Base-by-base conservation (phyloP, 2,329 filamentous ascomycete species). In the Pestalotiopsis sp. region DNA sequence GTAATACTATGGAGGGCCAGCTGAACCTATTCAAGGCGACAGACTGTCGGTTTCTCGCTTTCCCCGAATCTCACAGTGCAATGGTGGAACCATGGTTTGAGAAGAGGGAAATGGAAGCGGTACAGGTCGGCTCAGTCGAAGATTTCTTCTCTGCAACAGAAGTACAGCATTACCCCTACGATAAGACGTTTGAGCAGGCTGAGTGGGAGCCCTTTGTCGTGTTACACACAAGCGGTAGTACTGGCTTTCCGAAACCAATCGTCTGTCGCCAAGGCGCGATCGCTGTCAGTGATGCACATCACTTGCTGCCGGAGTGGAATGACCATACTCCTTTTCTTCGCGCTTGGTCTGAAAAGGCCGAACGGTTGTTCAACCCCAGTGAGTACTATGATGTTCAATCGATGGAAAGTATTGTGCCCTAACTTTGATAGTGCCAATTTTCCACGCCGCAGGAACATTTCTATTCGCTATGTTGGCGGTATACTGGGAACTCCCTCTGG, bases 211-310 rank as follows among this genome's bases (percentile, higher is more conserved):
- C 81, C 0, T 63, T 79, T 6, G 52, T 78, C 7, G 74, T 83
- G 4, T 69, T 83, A 38, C 82, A 84, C 72, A 84, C 81, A 1
- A 83, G 81, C 67, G 82, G 82, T 3, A 82, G 78, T 61, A 83
- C 82, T 0, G 82, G 82, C 0, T 73, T 81, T 2, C 82, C 82
- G 0, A 84, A 82, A 71, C 81, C 82, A 4, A 75, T 84, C 13
- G 68, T 81, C 9, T 72, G 76, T 20, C 72, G 73, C 5, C 79
- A 81, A 39, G 83, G 83, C 14, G 77, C 81, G 74, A 12, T 82
- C 14, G 76, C 80, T 1, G 72, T 80, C 20, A 69, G 66, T 3
- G 82, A 86, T 66, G 70, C 65, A 2, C 75, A 74, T 36, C 76
- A 76, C 27, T 63, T 74, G 3, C 49, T 77, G 1, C 74, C 72